Evolutionary conservation across 2,329 filamentous ascomycete species (phyloP).

Genomic region (Ophiocordyceps robertsii): DNA sequence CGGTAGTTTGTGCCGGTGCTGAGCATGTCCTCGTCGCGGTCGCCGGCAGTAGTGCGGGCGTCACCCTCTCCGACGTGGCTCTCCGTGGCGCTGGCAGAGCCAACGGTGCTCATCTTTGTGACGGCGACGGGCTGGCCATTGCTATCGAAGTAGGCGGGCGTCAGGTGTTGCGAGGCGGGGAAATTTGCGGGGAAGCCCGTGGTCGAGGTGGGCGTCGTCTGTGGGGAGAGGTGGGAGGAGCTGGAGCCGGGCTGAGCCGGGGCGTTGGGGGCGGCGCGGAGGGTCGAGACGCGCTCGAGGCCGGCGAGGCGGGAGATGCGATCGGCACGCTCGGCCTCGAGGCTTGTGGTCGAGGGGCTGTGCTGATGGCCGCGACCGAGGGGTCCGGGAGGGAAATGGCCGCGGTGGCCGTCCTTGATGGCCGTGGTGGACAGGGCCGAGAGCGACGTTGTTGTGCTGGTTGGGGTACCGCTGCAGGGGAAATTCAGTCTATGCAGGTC

Average conservation of each 20-base stretch:
- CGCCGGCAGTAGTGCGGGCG: constrained; percentile 37
- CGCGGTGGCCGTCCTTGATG: constrained; percentile 91
- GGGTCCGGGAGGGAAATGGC: constrained; percentile 46
- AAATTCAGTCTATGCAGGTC: background rate
- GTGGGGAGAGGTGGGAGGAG: constrained; percentile 27
- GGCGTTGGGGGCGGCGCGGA: constrained; percentile 37
- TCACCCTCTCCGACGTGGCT: constrained; percentile 42
- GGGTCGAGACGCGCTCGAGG: constrained; percentile 75
- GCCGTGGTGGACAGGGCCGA: constrained; percentile 86
- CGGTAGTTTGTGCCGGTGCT: constrained; percentile 52
- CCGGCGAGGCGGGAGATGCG: constrained; percentile 89
- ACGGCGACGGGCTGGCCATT: constrained; percentile 53
- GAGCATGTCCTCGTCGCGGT: constrained; percentile 52
- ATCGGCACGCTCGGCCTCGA: constrained; percentile 85
- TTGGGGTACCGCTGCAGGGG: constrained; percentile 57
- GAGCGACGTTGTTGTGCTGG: constrained; percentile 82
- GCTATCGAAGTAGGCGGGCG: constrained; percentile 68
- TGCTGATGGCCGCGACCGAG: constrained; percentile 45
- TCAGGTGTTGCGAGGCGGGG: constrained; percentile 26
- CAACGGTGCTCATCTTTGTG: constrained; percentile 80
- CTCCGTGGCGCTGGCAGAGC: constrained; percentile 77
- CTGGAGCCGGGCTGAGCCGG: constrained; percentile 13
- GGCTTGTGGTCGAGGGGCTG: constrained; percentile 51
- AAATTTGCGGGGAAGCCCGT: constrained; percentile 27
- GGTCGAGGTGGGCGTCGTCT: constrained; percentile 36